These are phyloP conservation scores for Vigna trinervia DNA, from an alignment of 306 rosid genomes.

Conservation along the genomic window DNA sequence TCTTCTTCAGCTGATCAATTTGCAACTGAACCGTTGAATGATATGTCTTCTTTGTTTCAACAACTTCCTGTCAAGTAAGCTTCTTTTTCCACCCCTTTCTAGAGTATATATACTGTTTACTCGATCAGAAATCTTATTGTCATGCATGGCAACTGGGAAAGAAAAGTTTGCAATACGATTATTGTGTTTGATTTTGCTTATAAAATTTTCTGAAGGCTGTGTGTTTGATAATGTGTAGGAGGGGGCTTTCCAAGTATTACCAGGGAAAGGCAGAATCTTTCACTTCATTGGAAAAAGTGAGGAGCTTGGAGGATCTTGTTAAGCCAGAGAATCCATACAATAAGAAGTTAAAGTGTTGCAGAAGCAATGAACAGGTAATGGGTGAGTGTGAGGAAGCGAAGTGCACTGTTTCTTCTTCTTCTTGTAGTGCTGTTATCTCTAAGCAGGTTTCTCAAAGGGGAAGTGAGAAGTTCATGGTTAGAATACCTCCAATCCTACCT, in stretches of 20 bases:
- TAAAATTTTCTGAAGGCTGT: slow-evolving; percentile 1
- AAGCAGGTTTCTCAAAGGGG: neutral
- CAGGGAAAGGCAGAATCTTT: slow-evolving; percentile 55
- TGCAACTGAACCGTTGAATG: slow-evolving; percentile 41
- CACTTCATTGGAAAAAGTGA: slow-evolving; percentile 51
- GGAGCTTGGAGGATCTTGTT: slow-evolving; percentile 49
- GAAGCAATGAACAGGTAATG: slow-evolving; percentile 44
- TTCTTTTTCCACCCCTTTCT: neutral
- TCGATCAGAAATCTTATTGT: neutral
- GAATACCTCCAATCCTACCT: slow-evolving; percentile 42
- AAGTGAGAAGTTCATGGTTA: slow-evolving; percentile 3
- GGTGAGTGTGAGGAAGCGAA: neutral
- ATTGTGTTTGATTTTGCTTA: neutral
- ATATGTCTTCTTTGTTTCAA: slow-evolving; percentile 53
- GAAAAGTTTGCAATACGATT: too few species aligned
- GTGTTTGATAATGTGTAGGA: slow-evolving; percentile 33
- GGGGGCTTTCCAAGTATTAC: slow-evolving; percentile 58
- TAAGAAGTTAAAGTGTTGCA: slow-evolving; percentile 48
- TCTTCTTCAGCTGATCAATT: slow-evolving; percentile 35
- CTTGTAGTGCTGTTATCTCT: slow-evolving; percentile 2
- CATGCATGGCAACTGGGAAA: neutral
- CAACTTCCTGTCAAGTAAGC: slow-evolving; percentile 55
- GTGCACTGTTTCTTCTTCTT: neutral
- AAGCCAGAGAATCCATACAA: slow-evolving; percentile 48
- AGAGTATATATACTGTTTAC: neutral